Evolutionary conservation across 2,329 filamentous ascomycete genomes (phyloP).

Genomic region (Hirsutella thompsonii): DNA sequence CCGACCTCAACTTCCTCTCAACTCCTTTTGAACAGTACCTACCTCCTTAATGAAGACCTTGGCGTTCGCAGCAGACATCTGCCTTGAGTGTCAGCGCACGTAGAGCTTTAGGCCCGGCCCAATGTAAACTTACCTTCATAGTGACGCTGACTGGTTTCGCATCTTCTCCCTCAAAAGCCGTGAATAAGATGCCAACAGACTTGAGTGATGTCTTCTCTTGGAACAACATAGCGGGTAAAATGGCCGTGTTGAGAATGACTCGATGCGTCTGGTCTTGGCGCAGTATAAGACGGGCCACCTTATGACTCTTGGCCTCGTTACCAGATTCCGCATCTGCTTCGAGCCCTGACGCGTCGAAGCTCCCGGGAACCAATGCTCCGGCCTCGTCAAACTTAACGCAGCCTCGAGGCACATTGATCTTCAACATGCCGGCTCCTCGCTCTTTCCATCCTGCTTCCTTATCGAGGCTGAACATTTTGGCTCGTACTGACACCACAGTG

Average conservation of each 20-base stretch:
- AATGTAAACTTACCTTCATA: conserved; percentile 43
- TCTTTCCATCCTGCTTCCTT: conserved; percentile 73
- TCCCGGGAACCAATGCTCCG: conserved; percentile 33
- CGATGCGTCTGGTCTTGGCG: conserved; percentile 81
- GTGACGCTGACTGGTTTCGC: conserved; percentile 45
- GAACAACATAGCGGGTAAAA: conserved; percentile 69
- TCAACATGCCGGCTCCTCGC: conserved; percentile 70
- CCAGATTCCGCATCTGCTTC: conserved; percentile 29
- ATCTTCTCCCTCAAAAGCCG: conserved; percentile 44
- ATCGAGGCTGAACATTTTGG: conserved; percentile 75
- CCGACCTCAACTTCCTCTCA: conserved; percentile 27
- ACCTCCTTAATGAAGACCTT: conserved; percentile 39
- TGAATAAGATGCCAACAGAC: conserved; percentile 54
- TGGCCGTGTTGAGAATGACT: conserved; percentile 72
- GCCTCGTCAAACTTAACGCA: conserved; percentile 43
- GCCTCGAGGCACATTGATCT: conserved; percentile 60
- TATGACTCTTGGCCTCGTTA: conserved; percentile 18
- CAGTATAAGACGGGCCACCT: conserved; percentile 67
- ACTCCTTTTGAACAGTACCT: conserved; percentile 35
- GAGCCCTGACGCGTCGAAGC: conserved; percentile 41
- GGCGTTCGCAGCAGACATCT: conserved; percentile 42
- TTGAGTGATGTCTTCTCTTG: conserved; percentile 65
- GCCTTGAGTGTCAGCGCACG: conserved; percentile 1
- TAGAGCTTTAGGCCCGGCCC: too few relatives aligned
- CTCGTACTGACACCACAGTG: conserved; percentile 61